Evolutionary conservation across 2,329 filamentous ascomycete species (phyloP).

Genomic region (Fusarium chuoi): DNA sequence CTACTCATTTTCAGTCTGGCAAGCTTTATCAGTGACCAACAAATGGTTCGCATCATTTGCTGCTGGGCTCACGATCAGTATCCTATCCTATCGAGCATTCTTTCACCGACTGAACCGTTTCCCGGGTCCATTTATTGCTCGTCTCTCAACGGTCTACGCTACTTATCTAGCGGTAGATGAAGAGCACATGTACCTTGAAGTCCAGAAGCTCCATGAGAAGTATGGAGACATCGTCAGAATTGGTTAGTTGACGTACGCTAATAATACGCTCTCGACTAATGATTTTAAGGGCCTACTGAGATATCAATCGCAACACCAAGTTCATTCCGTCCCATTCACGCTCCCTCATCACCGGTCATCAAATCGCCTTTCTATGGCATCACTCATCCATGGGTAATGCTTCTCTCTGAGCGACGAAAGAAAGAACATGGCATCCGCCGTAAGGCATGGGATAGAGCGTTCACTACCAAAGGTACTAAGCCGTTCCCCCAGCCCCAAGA

Average conservation of each 20-base stretch:
- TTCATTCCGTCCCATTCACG: slow-evolving; percentile 23
- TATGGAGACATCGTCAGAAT: slow-evolving; percentile 33
- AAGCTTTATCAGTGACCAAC: neutral
- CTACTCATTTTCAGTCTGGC: neutral
- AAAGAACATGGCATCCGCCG: slow-evolving; percentile 22
- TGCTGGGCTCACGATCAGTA: slow-evolving; percentile 1
- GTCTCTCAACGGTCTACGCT: slow-evolving; percentile 5
- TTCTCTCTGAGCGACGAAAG: neutral
- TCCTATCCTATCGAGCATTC: slow-evolving; percentile 7
- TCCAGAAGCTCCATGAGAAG: slow-evolving; percentile 14
- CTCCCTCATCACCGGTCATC: neutral
- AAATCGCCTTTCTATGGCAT: slow-evolving; percentile 31
- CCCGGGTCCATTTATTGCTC: slow-evolving; percentile 24
- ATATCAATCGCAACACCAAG: slow-evolving; percentile 23
- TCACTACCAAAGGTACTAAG: slow-evolving; percentile 24
- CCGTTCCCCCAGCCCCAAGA: neutral
- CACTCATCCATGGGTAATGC: slow-evolving; percentile 2
- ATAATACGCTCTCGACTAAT: fast-evolving
- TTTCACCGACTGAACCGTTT: slow-evolving; percentile 26
- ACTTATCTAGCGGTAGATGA: neutral
- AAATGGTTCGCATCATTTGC: neutral
- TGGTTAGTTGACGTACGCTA: neutral
- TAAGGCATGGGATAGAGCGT: slow-evolving; percentile 30
- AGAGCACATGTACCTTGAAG: slow-evolving; percentile 16
- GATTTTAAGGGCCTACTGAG: neutral